Base-by-base conservation (phyloP, 2,329 filamentous ascomycete species). In the Phialophora chinensis region DNA sequence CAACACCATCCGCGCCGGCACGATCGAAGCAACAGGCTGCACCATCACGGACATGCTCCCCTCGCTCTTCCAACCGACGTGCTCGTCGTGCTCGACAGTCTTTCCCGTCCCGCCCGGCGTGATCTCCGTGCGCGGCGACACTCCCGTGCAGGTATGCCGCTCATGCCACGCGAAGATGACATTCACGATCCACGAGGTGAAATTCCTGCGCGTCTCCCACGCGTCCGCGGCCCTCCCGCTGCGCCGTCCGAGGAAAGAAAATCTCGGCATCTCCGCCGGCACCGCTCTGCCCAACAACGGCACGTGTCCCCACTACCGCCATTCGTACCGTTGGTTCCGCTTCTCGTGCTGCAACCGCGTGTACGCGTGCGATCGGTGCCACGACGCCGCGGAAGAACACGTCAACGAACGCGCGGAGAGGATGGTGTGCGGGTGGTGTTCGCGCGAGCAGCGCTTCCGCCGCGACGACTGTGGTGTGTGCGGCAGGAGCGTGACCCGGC, bases 381-480 rank as follows among this genome's bases (percentile, higher is more conserved):
- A 96, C 74, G 91, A 95, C 75, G 84, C 80, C 17, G 84, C 80
- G 10, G 87, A 88, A 72, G 88, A 90, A 59, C 92, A 96, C 79
- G 80, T 85, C 7, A 89, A 91, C 70, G 92, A 95, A 79, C 92
- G 91, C 84, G 92, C 92, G 7, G 92, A 90, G 73, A 83, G 91
- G 57, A 95, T 95, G 91, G 87, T 94, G 42, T 94, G 81, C 76
- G 90, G 90, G 6, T 90, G 85, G 81, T 92, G 91, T 77, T 92
- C 89, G 69, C 83, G 92, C 60, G 92, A 96, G 81, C 91, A 94
- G 79, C 88, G 88, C 70, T 96, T 92, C 77, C 82, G 88, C 25
- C 88, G 90, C 1, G 90, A 93, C 74, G 88, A 89, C 67, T 96
- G 92, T 76, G 84, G 82, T 1, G 87, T 91, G 73, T 96, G 92